Conservation (phyloP, 2,329 filamentous ascomycete species). For the Teratosphaeria destructans region DNA sequence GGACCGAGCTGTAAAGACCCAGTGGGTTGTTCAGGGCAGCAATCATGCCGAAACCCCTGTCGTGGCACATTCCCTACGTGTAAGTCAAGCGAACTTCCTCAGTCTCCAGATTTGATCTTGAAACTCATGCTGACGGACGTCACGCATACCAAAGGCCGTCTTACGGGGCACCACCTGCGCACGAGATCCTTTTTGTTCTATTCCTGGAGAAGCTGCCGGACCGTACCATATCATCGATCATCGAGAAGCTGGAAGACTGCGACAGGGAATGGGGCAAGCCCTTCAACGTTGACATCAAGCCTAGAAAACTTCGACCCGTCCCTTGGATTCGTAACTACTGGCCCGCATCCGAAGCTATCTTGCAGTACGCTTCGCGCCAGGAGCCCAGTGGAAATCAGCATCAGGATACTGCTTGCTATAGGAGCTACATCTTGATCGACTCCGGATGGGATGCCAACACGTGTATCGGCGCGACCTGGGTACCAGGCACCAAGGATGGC, state of each 20-base stretch:
- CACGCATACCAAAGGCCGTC: not conserved
- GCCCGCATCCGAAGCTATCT: not conserved
- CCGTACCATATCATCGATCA: not conserved
- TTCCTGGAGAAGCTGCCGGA: not conserved
- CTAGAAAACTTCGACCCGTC: not conserved
- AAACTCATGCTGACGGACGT: not conserved
- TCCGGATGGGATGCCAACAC: slow-evolving; percentile 1
- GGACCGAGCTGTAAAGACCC: not conserved
- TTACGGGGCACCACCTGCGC: not conserved
- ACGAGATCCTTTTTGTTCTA: not conserved
- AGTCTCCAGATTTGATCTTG: not conserved
- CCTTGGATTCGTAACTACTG: not conserved
- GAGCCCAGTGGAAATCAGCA: not conserved
- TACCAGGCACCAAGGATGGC: not conserved
- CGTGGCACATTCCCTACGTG: not conserved
- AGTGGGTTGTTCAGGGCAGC: not conserved
- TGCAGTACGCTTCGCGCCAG: not conserved
- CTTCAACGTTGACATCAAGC: not conserved
- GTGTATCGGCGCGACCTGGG: not conserved
- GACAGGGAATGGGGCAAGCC: not conserved
- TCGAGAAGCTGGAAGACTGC: not conserved
- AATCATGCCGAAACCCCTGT: not conserved
- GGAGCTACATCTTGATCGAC: slow-evolving; percentile 1
- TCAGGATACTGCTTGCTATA: not conserved
- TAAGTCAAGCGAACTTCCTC: not conserved